Evolutionary conservation across 2,329 filamentous ascomycete species (phyloP).

Genomic region (Penicillium sp.): DNA sequence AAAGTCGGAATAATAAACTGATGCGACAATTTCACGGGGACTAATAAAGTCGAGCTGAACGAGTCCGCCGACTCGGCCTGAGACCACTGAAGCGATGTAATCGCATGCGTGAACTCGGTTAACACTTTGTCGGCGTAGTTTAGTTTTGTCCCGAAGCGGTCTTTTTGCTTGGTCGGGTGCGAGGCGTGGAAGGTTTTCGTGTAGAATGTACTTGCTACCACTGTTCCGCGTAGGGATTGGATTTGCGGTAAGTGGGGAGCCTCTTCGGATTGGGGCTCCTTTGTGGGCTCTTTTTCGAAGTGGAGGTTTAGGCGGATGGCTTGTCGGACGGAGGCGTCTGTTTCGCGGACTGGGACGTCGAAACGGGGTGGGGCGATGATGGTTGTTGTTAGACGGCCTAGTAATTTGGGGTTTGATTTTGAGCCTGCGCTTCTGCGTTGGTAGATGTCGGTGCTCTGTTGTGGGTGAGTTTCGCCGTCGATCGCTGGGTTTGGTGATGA

Average conservation of each 20-base stretch:
- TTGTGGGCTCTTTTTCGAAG: neutral
- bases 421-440: neutral
- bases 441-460: neutral
- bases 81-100: conserved; percentile 15
- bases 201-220: conserved; percentile 19
- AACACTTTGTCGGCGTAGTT: conserved; percentile 16
- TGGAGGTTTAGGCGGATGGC: conserved; percentile 12
- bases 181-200: conserved; percentile 6
- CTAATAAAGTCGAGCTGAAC: conserved; percentile 9
- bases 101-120: conserved; percentile 10
- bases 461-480: neutral
- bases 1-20: conserved; percentile 20
- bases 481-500: neutral
- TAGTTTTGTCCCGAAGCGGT: conserved; percentile 12
- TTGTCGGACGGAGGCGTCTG: neutral
- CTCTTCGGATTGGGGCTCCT: no score
- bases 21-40: conserved; percentile 19
- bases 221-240: conserved; percentile 15
- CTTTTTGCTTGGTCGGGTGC: conserved; percentile 9
- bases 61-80: neutral
- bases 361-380: neutral
- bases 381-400: neutral
- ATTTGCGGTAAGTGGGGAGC: conserved; percentile 18
- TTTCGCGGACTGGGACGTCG: neutral
- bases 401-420: neutral